phyloP scores from a whole-genome alignment of 495 filamentous ascomycete species.

The Apiosordaria backusii region DNA sequence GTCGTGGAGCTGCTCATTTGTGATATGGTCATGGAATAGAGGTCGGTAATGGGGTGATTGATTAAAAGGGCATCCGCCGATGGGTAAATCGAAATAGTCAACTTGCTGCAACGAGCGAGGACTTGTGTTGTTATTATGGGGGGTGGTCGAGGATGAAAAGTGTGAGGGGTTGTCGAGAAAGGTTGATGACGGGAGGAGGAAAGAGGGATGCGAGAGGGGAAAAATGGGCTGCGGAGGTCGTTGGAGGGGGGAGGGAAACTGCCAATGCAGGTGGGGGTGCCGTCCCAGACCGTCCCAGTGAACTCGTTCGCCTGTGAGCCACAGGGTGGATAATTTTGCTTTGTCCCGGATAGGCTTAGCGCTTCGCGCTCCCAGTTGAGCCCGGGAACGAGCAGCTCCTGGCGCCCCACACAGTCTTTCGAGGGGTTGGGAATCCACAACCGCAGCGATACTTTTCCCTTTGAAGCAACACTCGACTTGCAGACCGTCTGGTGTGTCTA shows the following conservation, averaged over 20 bases:
- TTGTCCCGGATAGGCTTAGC: constrained; percentile 24
- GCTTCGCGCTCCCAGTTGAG: constrained; percentile 17
- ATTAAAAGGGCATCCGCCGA: constrained; percentile 28
- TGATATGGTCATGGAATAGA: constrained; percentile 52
- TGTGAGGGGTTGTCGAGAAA: constrained; percentile 35
- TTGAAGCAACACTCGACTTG: not conserved
- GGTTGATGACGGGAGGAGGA: constrained; percentile 24
- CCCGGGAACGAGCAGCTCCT: constrained; percentile 16
- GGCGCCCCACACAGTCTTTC: constrained; percentile 13
- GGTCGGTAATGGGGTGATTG: constrained; percentile 19
- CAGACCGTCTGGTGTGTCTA: not conserved
- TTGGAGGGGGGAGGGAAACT: constrained; percentile 22
- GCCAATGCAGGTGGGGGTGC: constrained; percentile 28
- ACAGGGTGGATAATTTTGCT: constrained; percentile 28
- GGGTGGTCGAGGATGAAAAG: constrained; percentile 21
- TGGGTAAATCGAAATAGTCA: constrained; percentile 19
- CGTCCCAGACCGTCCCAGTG: constrained; percentile 16
- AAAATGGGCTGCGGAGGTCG: constrained; percentile 31
- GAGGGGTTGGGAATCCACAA: constrained; percentile 24
- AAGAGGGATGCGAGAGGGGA: constrained; percentile 30
- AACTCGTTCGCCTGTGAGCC: constrained; percentile 14
- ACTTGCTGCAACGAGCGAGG: constrained; percentile 30
- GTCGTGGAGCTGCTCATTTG: constrained; percentile 55
- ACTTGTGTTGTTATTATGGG: constrained; percentile 15
- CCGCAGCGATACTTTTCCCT: constrained; percentile 5